Base-by-base conservation (phyloP, 257 asterid genomes). In the Penstemon newberryi region DNA sequence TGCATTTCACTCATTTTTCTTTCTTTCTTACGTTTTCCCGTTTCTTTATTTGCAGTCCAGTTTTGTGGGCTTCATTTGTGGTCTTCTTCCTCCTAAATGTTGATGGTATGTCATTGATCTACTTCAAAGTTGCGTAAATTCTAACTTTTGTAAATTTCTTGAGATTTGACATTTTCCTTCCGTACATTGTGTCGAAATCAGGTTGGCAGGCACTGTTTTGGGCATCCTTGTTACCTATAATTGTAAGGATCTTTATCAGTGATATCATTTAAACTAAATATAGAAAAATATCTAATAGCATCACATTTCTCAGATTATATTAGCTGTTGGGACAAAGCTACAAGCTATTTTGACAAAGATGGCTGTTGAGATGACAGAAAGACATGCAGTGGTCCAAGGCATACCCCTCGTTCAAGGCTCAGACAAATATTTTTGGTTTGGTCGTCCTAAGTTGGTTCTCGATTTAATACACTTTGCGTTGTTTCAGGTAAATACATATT, bases 191-290 rank as follows among this genome's bases (percentile, higher is more conserved):
- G 25, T 50, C 63, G 25, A 13, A 66, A 71, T 71, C 84, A 92
- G 97, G 97, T 56, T 92, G 96, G 98, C 75, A 67, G 69, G 91
- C 92, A 33, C 74, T 92, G 70, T 87, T 92, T 69, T 93, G 99
- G 99, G 96, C 91, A 77, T 93, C 97, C 60, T 70, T 90, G 63
- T 18, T 90, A 80, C 99, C 99, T 63, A 56, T 88, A 8, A 3
- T 90, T 66, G 99, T 90, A 87, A 88, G 99, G 13, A 64, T 62
- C 39, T 63, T 63, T 25, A 53, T 70, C 70, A 36, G 44, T 54
- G 8, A 36, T 67, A 51, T 65, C n/a, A 70, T 54, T 43, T 47
- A 4, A 19, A 63, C 47, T 62, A 40, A 36, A 56, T 51, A 6
- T 4, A 13, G 38, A 58, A 38, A 39, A 65, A 49, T 64, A 19